Percentiles rank a stretch among this genome's conserved stretches.
phyloP scores from a whole-genome alignment of 192 early-diverging fungal genomes.

The Backusella morwellensis region DNA sequence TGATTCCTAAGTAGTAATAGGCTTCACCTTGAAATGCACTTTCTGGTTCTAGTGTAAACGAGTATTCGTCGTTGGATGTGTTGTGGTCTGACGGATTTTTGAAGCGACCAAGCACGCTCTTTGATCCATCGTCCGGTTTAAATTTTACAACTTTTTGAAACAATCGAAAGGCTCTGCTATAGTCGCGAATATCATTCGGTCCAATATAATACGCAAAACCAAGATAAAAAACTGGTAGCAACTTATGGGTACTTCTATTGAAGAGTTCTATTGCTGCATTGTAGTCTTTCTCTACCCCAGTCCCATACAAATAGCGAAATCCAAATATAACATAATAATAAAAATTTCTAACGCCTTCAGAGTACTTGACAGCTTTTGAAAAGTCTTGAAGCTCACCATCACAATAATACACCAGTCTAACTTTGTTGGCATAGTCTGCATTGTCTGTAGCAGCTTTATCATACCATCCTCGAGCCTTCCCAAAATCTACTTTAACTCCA shows the following conservation, averaged over 20 bases:
- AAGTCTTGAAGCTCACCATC: not conserved
- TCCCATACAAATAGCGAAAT: not conserved
- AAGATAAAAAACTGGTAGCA: not conserved
- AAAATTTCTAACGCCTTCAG: not conserved
- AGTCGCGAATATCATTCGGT: not conserved
- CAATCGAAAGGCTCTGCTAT: not conserved
- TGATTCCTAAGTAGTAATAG: not conserved
- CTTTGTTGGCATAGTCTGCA: too few species aligned
- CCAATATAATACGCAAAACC: not conserved
- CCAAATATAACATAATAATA: too few species aligned
- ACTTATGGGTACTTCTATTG: accelerated
- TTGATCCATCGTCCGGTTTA: accelerated
- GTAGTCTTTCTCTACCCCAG: not conserved
- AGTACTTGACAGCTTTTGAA: not conserved
- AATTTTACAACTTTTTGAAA: not conserved
- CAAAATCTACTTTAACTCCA: not conserved
- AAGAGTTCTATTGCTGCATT: not conserved
- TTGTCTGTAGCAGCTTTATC: too few species aligned
- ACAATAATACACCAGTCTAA: too few species aligned
- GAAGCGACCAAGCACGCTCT: not conserved
- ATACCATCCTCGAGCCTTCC: too few species aligned
- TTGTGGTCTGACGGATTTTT: not conserved
- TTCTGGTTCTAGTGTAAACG: not conserved
- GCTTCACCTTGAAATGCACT: not conserved
- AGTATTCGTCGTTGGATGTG: not conserved